Evolutionary conservation across 129 eudicot species (phyloP), one percentile per base, ranked within the genome.

Genomic region (Centaurea solstitialis): DNA sequence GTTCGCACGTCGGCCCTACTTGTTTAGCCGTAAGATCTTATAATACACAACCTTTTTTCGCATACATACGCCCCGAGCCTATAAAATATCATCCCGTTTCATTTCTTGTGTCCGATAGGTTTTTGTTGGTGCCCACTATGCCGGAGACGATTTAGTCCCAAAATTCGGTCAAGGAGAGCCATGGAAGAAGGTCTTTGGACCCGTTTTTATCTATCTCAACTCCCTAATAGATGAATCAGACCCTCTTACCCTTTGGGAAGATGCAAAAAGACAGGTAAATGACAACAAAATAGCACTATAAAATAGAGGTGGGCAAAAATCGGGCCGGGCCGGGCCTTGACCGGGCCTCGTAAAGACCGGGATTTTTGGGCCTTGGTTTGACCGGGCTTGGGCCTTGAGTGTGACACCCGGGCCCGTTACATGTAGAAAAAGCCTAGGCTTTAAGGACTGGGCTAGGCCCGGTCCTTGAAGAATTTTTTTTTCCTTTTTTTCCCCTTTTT

Each of bases 1-100:
- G 98, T 13, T 96, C 99, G 20, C 99, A 96, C 80, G 99, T 93
- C 68, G 99, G 99, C 23, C 98, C 99, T 64, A 96, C 91, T 15
- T 88, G 92, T 68, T 85, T 96, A 21, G 91, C 98, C 0, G 98
- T 96, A 87, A 82, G 97, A 57, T 57, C n/a, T 17, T 57, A 17
- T 50, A 18, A 1, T 40, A 40, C 11, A 9, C 9, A 40, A n/a
- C 20, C 20, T 15, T 4, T 53, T 53, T 53, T 15, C 30, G 30
- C 2, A 53, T 21, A 53, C 0, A 53, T 9, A 13, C 18, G 6
- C 18, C 62, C 7, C 4, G 21, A 53, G 62, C 62, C 21, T 53
- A 17, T 53, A 53, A 53, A 53, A 4, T 45, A 3, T 11, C n/a
- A 6, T 57, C 17, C 6, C 1, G 6, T 57, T 57, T 57, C 22